Evolutionary conservation across 805 yeast genomes (phyloP).

Genomic region (Phaffomyces opuntiae): DNA sequence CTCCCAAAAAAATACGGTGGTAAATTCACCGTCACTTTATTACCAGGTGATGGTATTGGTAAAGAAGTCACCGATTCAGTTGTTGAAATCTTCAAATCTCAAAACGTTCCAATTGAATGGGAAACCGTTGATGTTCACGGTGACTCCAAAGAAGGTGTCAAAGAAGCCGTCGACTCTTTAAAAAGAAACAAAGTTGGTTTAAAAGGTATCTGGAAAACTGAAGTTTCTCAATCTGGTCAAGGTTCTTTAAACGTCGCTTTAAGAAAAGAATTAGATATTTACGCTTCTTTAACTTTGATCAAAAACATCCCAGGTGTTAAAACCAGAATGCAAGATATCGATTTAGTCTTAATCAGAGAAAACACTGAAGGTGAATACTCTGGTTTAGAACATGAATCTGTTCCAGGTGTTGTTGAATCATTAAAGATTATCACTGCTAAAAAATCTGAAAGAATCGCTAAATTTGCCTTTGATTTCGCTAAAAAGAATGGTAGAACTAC

Average conservation of each 20-base stretch:
- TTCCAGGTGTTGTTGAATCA: conserved; percentile 96
- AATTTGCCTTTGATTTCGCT: conserved; percentile 96
- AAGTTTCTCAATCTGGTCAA: conserved; percentile 68
- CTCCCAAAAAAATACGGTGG: conserved; percentile 94
- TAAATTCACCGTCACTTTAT: conserved; percentile 84
- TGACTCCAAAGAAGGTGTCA: conserved; percentile 51
- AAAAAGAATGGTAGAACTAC: conserved; percentile 82
- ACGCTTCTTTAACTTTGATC: conserved; percentile 90
- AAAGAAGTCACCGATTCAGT: conserved; percentile 93
- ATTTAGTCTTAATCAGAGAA: conserved; percentile 93
- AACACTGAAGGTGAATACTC: conserved; percentile 99
- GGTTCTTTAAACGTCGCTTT: conserved; percentile 92
- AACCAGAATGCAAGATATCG: conserved; percentile 82
- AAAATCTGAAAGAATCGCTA: conserved; percentile 95
- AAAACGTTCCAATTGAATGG: conserved; percentile 90
- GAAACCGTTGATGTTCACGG: conserved; percentile 73
- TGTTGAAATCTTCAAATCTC: conserved; percentile 78
- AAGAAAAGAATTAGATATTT: conserved; percentile 93
- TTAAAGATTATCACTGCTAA: conserved; percentile 88
- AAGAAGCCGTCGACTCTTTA: conserved; percentile 81
- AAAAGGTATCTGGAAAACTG: conserved; percentile 93
- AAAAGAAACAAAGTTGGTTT: conserved; percentile 96
- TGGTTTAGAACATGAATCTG: conserved; percentile 95
- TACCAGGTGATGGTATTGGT: conserved; percentile 99
- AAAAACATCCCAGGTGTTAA: conserved; percentile 92